phyloP scores from a whole-genome alignment of 139 green algal species.

The Haematococcus lacustris region DNA sequence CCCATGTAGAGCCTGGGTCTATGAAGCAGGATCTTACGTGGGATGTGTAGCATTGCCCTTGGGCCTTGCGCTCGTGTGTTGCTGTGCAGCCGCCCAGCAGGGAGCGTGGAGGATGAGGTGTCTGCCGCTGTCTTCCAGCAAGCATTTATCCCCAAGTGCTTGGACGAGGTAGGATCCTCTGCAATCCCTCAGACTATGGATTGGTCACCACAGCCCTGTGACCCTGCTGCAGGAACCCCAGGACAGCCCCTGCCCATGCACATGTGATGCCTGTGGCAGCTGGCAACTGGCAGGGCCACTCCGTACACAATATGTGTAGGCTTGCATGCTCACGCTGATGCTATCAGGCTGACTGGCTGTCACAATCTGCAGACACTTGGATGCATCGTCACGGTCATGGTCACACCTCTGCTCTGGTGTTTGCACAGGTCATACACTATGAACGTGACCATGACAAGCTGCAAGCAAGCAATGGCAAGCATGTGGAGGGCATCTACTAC shows the following conservation, averaged over 20 bases:
- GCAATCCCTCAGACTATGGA: not conserved
- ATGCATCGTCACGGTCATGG: not conserved
- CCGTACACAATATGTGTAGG: too few species aligned
- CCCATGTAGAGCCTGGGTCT: too few species aligned
- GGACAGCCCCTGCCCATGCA: not conserved
- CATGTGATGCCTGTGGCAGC: not conserved
- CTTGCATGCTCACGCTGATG: too few species aligned
- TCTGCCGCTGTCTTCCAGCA: conserved; percentile 71
- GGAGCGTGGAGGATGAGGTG: conserved; percentile 25
- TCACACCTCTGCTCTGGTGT: not conserved
- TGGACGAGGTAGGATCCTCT: conserved; percentile 72
- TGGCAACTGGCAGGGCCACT: too few species aligned
- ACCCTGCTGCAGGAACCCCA: not conserved
- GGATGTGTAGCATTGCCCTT: too few species aligned
- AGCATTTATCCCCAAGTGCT: conserved; percentile 85
- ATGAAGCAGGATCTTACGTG: too few species aligned
- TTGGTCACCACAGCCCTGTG: not conserved
- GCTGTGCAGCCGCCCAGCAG: conserved; percentile 36
- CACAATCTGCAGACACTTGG: not conserved
- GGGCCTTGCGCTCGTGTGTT: too few species aligned
- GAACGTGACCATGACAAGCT: conserved; percentile 79
- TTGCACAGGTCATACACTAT: conserved; percentile 44
- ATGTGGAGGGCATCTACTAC: conserved; percentile 94
- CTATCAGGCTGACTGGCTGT: too few species aligned
- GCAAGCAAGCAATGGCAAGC: conserved; percentile 17